phyloP scores from a whole-genome alignment of 345 rosid species.

The Cardiospermum halicacabum region DNA sequence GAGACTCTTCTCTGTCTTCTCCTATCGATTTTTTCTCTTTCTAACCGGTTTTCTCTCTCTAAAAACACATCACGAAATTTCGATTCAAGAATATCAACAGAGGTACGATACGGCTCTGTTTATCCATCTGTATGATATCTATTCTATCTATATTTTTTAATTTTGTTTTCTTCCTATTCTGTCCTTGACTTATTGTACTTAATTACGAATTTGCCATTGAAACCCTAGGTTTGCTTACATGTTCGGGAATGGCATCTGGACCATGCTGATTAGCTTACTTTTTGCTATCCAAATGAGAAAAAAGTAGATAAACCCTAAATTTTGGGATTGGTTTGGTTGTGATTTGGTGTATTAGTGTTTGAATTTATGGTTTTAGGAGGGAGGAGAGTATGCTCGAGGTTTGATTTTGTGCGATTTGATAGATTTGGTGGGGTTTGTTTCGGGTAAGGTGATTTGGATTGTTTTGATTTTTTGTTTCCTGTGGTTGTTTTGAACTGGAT shows the following conservation, averaged over 20 bases:
- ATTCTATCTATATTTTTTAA: neutral
- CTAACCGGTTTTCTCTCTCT: neutral
- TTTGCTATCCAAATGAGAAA: neutral
- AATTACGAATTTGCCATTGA: conserved; percentile 37
- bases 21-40: conserved; percentile 11
- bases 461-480: neutral
- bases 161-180: conserved; percentile 6
- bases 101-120: conserved; percentile 26
- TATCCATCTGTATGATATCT: neutral
- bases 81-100: conserved; percentile 26
- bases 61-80: neutral
- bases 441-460: conserved; percentile 7
- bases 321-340: conserved; percentile 12
- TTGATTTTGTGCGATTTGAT: conserved; percentile 15
- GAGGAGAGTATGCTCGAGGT: neutral
- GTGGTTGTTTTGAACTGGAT: conserved; percentile 19
- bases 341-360: conserved; percentile 14
- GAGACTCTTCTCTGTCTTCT: conserved; percentile 25
- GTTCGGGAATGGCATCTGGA: conserved; percentile 6
- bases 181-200: conserved; percentile 2
- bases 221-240: conserved; percentile 42
- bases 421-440: conserved; percentile 7
- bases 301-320: conserved; percentile 44
- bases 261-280: conserved; percentile 15
- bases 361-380: neutral